These are phyloP conservation scores for Coemansia sp. DNA, from an alignment of 192 early-diverging fungal species.

Conservation along the genomic window DNA sequence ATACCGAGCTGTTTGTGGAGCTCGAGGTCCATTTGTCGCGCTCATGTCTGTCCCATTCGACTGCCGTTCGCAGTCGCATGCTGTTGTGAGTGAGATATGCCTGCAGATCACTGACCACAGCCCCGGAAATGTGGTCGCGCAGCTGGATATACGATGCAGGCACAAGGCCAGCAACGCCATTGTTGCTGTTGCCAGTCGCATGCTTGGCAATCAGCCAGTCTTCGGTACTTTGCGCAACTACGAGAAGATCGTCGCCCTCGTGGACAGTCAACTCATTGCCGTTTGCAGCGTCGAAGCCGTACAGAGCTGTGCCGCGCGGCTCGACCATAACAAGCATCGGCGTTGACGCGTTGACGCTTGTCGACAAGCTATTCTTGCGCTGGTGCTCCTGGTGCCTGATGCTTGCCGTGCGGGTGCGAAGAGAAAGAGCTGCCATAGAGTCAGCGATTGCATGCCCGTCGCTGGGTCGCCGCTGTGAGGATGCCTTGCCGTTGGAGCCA, in stretches of 20 bases:
- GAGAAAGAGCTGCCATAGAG: slow-evolving; percentile 14
- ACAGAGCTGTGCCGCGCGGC: slow-evolving; percentile 70
- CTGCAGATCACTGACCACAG: slow-evolving; percentile 62
- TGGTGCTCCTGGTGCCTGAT: slow-evolving; percentile 39
- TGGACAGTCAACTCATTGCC: slow-evolving; percentile 70
- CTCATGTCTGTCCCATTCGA: slow-evolving; percentile 60
- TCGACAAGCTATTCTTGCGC: slow-evolving; percentile 11
- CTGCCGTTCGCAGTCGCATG: slow-evolving; percentile 51
- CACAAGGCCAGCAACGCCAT: slow-evolving; percentile 62
- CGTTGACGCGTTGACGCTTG: slow-evolving; percentile 12
- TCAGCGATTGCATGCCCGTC: slow-evolving; percentile 23
- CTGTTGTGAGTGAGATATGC: slow-evolving; percentile 53
- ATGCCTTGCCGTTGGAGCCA: slow-evolving; percentile 18
- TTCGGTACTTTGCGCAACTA: slow-evolving; percentile 74
- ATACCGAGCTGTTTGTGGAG: slow-evolving; percentile 39
- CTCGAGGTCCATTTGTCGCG: slow-evolving; percentile 47
- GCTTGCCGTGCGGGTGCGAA: slow-evolving; percentile 51
- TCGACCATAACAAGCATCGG: slow-evolving; percentile 30
- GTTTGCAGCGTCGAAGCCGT: slow-evolving; percentile 71
- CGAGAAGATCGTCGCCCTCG: slow-evolving; percentile 68
- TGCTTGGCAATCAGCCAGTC: slow-evolving; percentile 82
- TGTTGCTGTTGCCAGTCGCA: slow-evolving; percentile 57
- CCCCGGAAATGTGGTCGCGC: slow-evolving; percentile 66
- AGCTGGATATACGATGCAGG: slow-evolving; percentile 76
- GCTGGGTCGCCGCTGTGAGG: slow-evolving; percentile 32